phyloP scores from a whole-genome alignment of 345 rosid genomes.

The Brassica rapa region DNA sequence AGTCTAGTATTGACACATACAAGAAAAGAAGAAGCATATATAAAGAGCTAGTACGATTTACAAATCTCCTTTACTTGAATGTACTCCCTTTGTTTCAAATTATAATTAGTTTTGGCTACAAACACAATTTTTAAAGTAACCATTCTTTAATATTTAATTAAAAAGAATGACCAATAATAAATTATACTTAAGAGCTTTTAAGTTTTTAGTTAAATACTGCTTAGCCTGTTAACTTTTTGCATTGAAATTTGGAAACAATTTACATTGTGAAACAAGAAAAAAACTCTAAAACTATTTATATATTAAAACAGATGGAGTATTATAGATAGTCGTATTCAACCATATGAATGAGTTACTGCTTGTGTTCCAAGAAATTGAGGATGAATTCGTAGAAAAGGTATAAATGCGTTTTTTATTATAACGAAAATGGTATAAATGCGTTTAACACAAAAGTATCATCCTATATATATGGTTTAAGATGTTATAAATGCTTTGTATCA shows the following conservation, averaged over 20 bases:
- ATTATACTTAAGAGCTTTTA: background rate
- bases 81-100: background rate
- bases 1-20: background rate
- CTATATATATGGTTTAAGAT: too few relatives aligned
- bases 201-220: background rate
- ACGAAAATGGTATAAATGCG: too few relatives aligned
- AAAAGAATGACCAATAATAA: background rate
- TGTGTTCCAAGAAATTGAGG: too few relatives aligned
- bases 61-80: background rate
- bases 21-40: background rate
- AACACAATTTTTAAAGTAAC: background rate
- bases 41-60: background rate
- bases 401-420: background rate
- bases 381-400: background rate
- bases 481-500: background rate
- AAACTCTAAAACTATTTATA: too few relatives aligned
- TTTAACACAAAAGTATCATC: too few relatives aligned
- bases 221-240: background rate
- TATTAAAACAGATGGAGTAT: constrained; percentile 45
- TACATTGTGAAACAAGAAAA: too few relatives aligned
- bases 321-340: background rate
- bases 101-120: background rate
- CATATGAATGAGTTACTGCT: background rate
- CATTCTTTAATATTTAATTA: background rate
- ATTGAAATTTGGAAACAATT: too few relatives aligned